phyloP scores from a whole-genome alignment of 2,329 filamentous ascomycete genomes.

The Calonectria naviculata region DNA sequence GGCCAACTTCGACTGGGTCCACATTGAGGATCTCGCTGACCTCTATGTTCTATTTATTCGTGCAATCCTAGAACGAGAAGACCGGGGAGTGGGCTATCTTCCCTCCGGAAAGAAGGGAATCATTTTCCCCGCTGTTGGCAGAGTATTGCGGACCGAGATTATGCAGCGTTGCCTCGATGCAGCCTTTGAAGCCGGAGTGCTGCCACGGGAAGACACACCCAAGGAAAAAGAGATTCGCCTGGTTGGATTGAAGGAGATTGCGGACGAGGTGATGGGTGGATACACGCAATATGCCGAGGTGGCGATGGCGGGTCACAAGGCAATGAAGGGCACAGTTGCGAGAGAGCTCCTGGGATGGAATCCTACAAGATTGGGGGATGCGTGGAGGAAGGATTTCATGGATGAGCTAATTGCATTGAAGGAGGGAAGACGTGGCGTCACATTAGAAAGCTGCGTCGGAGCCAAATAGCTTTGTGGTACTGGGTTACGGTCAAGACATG shows the following conservation, averaged over 20 bases:
- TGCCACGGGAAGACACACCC: conserved; percentile 11
- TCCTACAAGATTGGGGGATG: background rate
- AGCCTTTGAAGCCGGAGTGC: conserved; percentile 8
- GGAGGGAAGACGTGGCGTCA: background rate
- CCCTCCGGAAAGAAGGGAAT: conserved; percentile 14
- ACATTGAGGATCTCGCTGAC: conserved; percentile 21
- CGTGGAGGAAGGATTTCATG: background rate
- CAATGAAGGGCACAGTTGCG: conserved; percentile 8
- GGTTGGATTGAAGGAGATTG: conserved; percentile 13
- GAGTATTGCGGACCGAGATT: conserved; percentile 1
- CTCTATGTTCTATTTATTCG: conserved; percentile 12
- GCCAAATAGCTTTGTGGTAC: background rate
- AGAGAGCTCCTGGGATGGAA: conserved; percentile 17
- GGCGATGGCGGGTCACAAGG: conserved; percentile 16
- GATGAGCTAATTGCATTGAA: background rate
- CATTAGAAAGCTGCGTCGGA: background rate
- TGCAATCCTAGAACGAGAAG: conserved; percentile 7
- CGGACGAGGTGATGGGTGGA: conserved; percentile 19
- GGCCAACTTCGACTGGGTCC: conserved; percentile 10
- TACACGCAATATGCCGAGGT: conserved; percentile 19
- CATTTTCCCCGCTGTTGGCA: conserved; percentile 4
- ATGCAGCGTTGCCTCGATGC: conserved; percentile 14
- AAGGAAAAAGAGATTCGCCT: conserved; percentile 12
- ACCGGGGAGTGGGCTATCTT: conserved; percentile 11
- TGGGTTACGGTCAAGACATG: background rate